A percentile compares a stretch with the other conserved stretches of the same genome.
phyloP scores from a whole-genome alignment of 352 stramenopile species.

The Vaucheria bursata region DNA sequence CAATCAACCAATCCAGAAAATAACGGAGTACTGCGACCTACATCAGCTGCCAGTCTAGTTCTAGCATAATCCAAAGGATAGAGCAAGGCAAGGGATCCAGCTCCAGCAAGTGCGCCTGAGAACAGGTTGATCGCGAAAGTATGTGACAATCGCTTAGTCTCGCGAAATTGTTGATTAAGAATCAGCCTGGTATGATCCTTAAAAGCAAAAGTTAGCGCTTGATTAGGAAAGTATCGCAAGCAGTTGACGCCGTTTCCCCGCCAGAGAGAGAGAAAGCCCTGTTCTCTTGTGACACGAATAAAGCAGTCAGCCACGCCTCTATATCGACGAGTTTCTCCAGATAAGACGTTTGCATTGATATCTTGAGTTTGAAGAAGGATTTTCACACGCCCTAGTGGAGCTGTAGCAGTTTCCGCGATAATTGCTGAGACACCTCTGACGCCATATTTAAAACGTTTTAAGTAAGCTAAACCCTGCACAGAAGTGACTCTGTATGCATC shows the following conservation, averaged over 20 bases:
- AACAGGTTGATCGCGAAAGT: conserved; percentile 95
- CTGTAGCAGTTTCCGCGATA: not conserved
- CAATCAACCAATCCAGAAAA: conserved; percentile 93
- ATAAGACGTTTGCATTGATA: conserved; percentile 73
- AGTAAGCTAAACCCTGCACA: not conserved
- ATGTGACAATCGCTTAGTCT: conserved; percentile 88
- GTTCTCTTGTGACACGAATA: conserved; percentile 61
- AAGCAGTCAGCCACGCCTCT: conserved; percentile 72
- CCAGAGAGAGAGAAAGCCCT: conserved; percentile 68
- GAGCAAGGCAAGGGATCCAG: conserved; percentile 81
- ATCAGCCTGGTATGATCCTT: conserved; percentile 62
- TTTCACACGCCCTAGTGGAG: conserved; percentile 58
- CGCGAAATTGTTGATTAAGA: conserved; percentile 65
- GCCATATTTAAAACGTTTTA: not conserved
- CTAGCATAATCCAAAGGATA: conserved; percentile 95
- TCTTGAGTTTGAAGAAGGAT: conserved; percentile 67
- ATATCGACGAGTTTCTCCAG: conserved; percentile 64
- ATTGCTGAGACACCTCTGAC: not conserved
- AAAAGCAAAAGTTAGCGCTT: conserved; percentile 76
- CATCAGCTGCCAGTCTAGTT: conserved; percentile 95
- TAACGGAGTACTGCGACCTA: conserved; percentile 88
- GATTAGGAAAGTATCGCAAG: conserved; percentile 70
- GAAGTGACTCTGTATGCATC: not conserved
- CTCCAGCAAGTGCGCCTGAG: conserved; percentile 86
- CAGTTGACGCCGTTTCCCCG: conserved; percentile 69